Evolutionary conservation across 1,139 yeast species (phyloP).

Genomic region (Debaryomyces robertsiae): DNA sequence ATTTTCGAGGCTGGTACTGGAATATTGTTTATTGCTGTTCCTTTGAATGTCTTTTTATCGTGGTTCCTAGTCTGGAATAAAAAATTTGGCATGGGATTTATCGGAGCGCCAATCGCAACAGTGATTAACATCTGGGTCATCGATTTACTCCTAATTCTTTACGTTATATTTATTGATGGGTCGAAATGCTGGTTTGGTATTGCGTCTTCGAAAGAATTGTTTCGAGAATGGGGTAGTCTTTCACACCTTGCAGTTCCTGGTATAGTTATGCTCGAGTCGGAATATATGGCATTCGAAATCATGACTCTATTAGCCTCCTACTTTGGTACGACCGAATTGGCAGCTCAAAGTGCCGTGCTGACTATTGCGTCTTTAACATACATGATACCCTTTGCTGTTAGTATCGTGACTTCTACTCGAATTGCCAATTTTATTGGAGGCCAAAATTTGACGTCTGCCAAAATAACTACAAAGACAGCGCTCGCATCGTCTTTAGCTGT

Average conservation of each 20-base stretch:
- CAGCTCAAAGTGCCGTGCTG: conserved; percentile 87
- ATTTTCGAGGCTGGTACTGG: conserved; percentile 89
- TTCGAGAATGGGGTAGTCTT: conserved; percentile 62
- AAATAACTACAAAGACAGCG: conserved; percentile 66
- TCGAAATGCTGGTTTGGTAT: conserved; percentile 73
- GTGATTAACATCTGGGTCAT: conserved; percentile 72
- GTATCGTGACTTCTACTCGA: conserved; percentile 85
- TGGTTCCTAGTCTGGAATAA: conserved; percentile 80
- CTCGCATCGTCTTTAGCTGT: conserved; percentile 57
- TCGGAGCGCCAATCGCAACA: conserved; percentile 76
- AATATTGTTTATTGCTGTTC: conserved; percentile 75
- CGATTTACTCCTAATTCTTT: conserved; percentile 55
- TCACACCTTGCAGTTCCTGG: conserved; percentile 70
- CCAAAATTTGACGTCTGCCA: conserved; percentile 61
- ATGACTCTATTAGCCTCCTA: conserved; percentile 73
- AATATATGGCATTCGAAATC: conserved; percentile 71
- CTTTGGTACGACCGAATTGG: conserved; percentile 80
- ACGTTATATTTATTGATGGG: conserved; percentile 63
- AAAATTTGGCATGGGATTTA: conserved; percentile 59
- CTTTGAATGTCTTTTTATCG: conserved; percentile 69
- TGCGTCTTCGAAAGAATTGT: conserved; percentile 44
- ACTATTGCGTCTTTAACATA: conserved; percentile 79
- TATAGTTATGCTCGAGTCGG: conserved; percentile 72
- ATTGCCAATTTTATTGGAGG: conserved; percentile 90
- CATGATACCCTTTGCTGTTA: conserved; percentile 87